Conservation (phyloP, 495 filamentous ascomycete species). For the Hypoxylon rickii region DNA sequence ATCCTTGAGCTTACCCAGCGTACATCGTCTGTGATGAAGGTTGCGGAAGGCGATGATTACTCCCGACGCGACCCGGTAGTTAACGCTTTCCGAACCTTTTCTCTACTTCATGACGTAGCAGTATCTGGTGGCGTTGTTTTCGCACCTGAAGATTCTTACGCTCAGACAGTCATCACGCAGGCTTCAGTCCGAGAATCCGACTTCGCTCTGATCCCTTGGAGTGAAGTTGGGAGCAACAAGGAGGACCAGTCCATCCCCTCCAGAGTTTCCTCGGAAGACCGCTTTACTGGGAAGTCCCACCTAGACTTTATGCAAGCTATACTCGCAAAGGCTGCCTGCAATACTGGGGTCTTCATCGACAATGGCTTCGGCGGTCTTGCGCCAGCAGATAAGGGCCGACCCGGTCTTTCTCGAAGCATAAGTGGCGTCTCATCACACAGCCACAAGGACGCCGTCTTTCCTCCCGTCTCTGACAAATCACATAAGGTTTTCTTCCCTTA, state of each 20-base stretch:
- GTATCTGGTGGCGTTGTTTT: conserved; percentile 80
- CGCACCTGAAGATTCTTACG: conserved; percentile 75
- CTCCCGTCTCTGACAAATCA: conserved; percentile 63
- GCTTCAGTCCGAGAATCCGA: conserved; percentile 73
- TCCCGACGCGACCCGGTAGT: conserved; percentile 82
- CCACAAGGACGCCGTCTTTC: conserved; percentile 48
- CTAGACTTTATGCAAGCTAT: conserved; percentile 69
- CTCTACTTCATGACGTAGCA: conserved; percentile 80
- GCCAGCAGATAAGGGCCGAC: conserved; percentile 41
- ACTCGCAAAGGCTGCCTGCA: conserved; percentile 63
- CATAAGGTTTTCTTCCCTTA: conserved; percentile 90
- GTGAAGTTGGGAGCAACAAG: conserved; percentile 73
- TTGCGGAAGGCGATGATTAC: conserved; percentile 79
- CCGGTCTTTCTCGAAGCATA: conserved; percentile 49
- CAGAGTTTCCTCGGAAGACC: conserved; percentile 46
- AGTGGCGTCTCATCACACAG: conserved; percentile 65
- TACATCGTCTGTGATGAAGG: conserved; percentile 93
- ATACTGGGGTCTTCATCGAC: conserved; percentile 83
- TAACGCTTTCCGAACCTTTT: conserved; percentile 89
- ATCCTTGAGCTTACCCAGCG: conserved; percentile 90
- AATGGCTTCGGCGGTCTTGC: conserved; percentile 65
- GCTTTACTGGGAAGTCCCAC: conserved; percentile 58
- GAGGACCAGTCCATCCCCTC: conserved; percentile 59
- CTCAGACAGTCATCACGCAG: conserved; percentile 70
- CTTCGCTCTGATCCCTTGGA: conserved; percentile 89